phyloP scores from a whole-genome alignment of 2,329 filamentous ascomycete species.

The Didymosphaeria variabile region DNA sequence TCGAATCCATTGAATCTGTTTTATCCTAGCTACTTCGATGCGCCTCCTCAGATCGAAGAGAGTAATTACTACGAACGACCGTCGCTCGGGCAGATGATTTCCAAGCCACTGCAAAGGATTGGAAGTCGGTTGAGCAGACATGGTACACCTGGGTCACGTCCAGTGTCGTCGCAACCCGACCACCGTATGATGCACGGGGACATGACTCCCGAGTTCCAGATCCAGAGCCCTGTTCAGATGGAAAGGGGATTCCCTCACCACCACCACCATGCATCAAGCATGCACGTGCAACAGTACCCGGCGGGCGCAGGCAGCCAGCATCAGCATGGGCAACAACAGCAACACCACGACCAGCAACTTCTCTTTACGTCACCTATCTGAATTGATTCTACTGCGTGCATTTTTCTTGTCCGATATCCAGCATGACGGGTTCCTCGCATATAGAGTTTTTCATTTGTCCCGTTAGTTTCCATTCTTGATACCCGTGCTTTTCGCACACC shows the following conservation, averaged over 20 bases:
- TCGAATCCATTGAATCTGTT: conserved; percentile 43
- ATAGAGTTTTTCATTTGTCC: conserved; percentile 14
- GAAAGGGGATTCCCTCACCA: conserved; percentile 30
- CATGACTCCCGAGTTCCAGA: conserved; percentile 34
- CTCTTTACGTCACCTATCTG: conserved; percentile 27
- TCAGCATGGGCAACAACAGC: conserved; percentile 28
- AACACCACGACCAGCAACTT: conserved; percentile 34
- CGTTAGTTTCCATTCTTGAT: conserved; percentile 22
- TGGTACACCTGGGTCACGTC: conserved; percentile 32
- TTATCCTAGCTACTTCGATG: conserved; percentile 49
- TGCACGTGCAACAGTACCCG: conserved; percentile 11
- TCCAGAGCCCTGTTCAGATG: conserved; percentile 32
- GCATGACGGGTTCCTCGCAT: conserved; percentile 14
- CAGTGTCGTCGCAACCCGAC: conserved; percentile 37
- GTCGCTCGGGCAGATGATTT: conserved; percentile 46
- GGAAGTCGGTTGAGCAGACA: conserved; percentile 39
- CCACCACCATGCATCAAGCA: conserved; percentile 13
- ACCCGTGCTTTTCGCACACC: conserved; percentile 24
- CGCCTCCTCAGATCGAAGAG: conserved; percentile 46
- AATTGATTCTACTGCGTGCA: conserved; percentile 13
- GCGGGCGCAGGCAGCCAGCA: conserved; percentile 6
- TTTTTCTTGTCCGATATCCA: conserved; percentile 7
- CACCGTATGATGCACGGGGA: conserved; percentile 27
- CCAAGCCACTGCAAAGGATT: conserved; percentile 46
- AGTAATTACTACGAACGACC: conserved; percentile 48